phyloP scores from a whole-genome alignment of 768 basidiomycete genomes.

The Leccinellum luteum region DNA sequence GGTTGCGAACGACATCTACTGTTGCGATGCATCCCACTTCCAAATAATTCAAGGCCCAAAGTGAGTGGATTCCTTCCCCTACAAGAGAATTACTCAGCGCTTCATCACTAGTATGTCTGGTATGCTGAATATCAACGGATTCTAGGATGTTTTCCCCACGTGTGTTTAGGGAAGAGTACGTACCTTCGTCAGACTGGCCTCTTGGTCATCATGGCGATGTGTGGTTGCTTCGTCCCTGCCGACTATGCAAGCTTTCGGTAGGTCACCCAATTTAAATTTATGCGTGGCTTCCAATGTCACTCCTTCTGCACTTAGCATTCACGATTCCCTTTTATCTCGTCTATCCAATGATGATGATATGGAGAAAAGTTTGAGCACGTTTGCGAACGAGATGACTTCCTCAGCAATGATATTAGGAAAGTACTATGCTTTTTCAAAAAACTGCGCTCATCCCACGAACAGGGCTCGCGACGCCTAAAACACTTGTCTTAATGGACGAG shows the following conservation, averaged over 20 bases:
- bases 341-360: constrained; percentile 94
- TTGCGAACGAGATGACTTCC: constrained; percentile 92
- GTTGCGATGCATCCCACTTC: constrained; percentile 79
- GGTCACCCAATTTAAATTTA: not conserved
- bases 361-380: constrained; percentile 88
- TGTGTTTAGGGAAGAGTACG: constrained; percentile 77
- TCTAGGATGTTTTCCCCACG: not conserved
- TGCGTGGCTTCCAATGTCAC: not conserved
- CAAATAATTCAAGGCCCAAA: constrained; percentile 93
- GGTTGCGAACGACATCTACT: constrained; percentile 89
- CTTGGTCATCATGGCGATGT: constrained; percentile 82
- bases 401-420: constrained; percentile 87
- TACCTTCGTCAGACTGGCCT: constrained; percentile 87
- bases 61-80: constrained; percentile 39
- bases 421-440: not conserved
- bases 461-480: constrained; percentile 69
- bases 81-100: not conserved
- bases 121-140: constrained; percentile 2
- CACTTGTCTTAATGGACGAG: constrained; percentile 89
- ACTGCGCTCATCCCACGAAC: not conserved
- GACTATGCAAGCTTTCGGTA: constrained; percentile 89
- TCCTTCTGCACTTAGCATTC: constrained; percentile 46
- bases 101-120: constrained; percentile 56
- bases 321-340: constrained; percentile 81
- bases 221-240: constrained; percentile 89